Conservation (phyloP, 495 filamentous ascomycete species). For the Penicillium diatomitis region DNA sequence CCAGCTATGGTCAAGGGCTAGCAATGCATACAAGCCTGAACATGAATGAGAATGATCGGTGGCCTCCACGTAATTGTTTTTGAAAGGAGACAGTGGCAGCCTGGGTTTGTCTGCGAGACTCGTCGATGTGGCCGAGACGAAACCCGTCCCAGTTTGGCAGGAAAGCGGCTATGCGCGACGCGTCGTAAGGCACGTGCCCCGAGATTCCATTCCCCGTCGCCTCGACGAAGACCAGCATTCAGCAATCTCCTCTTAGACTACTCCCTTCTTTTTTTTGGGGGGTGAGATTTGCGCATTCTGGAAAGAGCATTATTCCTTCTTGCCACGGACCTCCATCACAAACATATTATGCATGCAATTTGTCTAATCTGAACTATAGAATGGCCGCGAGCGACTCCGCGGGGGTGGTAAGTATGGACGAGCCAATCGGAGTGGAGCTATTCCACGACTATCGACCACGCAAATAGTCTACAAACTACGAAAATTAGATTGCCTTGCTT, state of each 20-base stretch:
- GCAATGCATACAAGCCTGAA: slow-evolving; percentile 16
- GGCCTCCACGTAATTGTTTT: not conserved
- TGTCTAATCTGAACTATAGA: too few species aligned
- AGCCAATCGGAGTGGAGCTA: too few species aligned
- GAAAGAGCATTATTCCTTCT: too few species aligned
- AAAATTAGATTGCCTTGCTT: too few species aligned
- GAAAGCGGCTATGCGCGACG: slow-evolving; percentile 17
- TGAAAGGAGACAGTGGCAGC: not conserved
- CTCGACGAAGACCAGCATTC: slow-evolving; percentile 14
- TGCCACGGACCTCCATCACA: too few species aligned
- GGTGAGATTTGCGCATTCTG: too few species aligned
- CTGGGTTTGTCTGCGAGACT: not conserved
- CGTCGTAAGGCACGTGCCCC: slow-evolving; percentile 19
- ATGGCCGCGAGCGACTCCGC: too few species aligned
- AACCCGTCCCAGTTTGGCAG: slow-evolving; percentile 1
- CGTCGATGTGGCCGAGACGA: not conserved
- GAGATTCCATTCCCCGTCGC: slow-evolving; percentile 21
- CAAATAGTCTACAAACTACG: too few species aligned
- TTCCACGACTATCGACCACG: too few species aligned
- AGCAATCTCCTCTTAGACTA: not conserved
- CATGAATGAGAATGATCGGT: not conserved
- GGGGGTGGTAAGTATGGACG: too few species aligned
- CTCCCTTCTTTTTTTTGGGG: not conserved
- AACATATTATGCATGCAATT: too few species aligned
- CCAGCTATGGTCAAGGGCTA: slow-evolving; percentile 13